Percentiles rank a stretch among this genome's conserved stretches.
Conservation (phyloP, 1,139 yeast species). For the Suhomyces taliae region DNA sequence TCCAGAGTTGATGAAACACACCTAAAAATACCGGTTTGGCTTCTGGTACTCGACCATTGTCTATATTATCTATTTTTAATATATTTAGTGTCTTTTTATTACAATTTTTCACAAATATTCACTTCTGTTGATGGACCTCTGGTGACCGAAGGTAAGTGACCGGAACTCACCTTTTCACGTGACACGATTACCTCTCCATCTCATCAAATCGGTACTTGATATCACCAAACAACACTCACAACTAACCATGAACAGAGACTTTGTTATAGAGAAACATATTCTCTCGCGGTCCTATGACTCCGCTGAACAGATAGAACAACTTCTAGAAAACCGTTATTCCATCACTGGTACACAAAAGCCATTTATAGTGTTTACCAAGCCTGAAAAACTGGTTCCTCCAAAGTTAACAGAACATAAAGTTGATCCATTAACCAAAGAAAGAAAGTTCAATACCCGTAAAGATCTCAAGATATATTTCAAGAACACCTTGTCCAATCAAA, state of each 20-base stretch:
- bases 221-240: not conserved
- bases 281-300: slow-evolving; percentile 52
- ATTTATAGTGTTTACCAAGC: slow-evolving; percentile 11
- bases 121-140: too few relatives aligned
- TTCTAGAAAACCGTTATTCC: slow-evolving; percentile 59
- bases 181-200: not conserved
- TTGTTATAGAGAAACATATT: slow-evolving; percentile 51
- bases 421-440: slow-evolving; percentile 11
- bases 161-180: not conserved
- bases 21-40: too few relatives aligned
- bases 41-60: too few relatives aligned
- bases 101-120: too few relatives aligned
- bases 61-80: too few relatives aligned
- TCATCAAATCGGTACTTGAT: not conserved
- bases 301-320: slow-evolving; percentile 43
- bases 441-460: slow-evolving; percentile 38
- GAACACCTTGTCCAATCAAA: slow-evolving; percentile 38
- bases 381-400: slow-evolving; percentile 9
- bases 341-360: slow-evolving; percentile 61
- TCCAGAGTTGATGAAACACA: too few relatives aligned
- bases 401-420: slow-evolving; percentile 6
- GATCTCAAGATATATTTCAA: slow-evolving; percentile 48
- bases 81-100: too few relatives aligned
- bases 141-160: too few relatives aligned
- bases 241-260: slow-evolving; percentile 31